These are phyloP conservation scores for Phellopilus nigrolimitatus DNA, from an alignment of 1,284 basidiomycete genomes.

Conservation along the genomic window DNA sequence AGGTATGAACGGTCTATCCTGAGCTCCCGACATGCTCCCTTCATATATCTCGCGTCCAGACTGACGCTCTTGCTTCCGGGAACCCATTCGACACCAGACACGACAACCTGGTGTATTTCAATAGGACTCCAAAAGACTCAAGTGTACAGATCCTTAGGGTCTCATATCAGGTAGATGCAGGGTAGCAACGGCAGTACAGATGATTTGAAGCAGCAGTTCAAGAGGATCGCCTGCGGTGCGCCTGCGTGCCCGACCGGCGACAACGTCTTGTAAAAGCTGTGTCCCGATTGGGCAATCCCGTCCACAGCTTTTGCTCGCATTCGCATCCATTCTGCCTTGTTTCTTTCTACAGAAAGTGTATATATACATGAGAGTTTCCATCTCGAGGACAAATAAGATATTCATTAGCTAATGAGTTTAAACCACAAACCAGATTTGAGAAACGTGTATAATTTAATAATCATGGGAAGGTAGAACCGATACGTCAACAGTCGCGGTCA, in stretches of 20 bases:
- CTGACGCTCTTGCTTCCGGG: conserved; percentile 20
- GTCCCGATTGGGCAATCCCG: too few relatives aligned
- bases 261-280: too few relatives aligned
- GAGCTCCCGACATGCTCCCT: conserved; percentile 44
- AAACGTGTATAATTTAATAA: too few relatives aligned
- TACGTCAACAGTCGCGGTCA: conserved; percentile 2
- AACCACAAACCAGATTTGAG: too few relatives aligned
- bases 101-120: background rate
- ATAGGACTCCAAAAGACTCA: background rate
- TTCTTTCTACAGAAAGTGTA: background rate
- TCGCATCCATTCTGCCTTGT: background rate
- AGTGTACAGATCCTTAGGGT: conserved; percentile 3
- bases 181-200: too few relatives aligned
- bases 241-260: too few relatives aligned
- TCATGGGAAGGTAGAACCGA: background rate
- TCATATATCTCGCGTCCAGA: conserved; percentile 46
- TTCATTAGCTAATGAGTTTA: too few relatives aligned
- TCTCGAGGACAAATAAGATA: too few relatives aligned
- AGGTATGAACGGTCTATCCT: conserved; percentile 53
- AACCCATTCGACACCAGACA: conserved; percentile 9
- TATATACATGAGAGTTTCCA: too few relatives aligned
- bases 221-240: background rate
- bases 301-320: too few relatives aligned
- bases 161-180: too few relatives aligned
- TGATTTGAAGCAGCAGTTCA: background rate